Evolutionary conservation across 495 filamentous ascomycete species (phyloP).

Genomic region (Lophiotrema nucula): DNA sequence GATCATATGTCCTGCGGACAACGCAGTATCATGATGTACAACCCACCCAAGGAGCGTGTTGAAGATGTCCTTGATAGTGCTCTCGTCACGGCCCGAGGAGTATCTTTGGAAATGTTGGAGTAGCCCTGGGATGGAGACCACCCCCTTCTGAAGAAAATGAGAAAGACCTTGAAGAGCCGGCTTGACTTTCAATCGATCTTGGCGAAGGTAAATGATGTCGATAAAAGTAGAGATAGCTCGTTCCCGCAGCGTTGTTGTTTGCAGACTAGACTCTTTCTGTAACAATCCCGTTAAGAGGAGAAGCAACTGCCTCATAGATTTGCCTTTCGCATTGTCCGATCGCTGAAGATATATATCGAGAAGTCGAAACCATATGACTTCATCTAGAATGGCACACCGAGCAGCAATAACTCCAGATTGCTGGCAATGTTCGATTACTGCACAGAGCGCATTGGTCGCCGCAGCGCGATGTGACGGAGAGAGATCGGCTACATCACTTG

Average conservation of each 20-base stretch:
- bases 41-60: slow-evolving; percentile 69
- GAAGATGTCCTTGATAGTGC: no score
- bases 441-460: slow-evolving; percentile 41
- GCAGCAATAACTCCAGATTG: slow-evolving; percentile 42
- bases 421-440: slow-evolving; percentile 36
- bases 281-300: slow-evolving; percentile 39
- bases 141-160: slow-evolving; percentile 55
- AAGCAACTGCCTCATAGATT: slow-evolving; percentile 72
- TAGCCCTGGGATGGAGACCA: slow-evolving; percentile 39
- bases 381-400: slow-evolving; percentile 36
- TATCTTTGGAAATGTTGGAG: no score
- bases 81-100: no score
- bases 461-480: slow-evolving; percentile 37
- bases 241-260: neutral
- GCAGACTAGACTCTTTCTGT: neutral
- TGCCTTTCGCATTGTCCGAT: slow-evolving; percentile 70
- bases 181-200: slow-evolving; percentile 58
- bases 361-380: slow-evolving; percentile 54
- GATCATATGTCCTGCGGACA: slow-evolving; percentile 64
- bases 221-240: slow-evolving; percentile 45
- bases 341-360: slow-evolving; percentile 72
- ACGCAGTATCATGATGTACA: slow-evolving; percentile 58
- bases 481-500: slow-evolving; percentile 19
- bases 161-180: slow-evolving; percentile 61
- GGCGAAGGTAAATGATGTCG: slow-evolving; percentile 51